Base-by-base conservation (phyloP, 768 basidiomycete species). In the Pleurotus platypus region DNA sequence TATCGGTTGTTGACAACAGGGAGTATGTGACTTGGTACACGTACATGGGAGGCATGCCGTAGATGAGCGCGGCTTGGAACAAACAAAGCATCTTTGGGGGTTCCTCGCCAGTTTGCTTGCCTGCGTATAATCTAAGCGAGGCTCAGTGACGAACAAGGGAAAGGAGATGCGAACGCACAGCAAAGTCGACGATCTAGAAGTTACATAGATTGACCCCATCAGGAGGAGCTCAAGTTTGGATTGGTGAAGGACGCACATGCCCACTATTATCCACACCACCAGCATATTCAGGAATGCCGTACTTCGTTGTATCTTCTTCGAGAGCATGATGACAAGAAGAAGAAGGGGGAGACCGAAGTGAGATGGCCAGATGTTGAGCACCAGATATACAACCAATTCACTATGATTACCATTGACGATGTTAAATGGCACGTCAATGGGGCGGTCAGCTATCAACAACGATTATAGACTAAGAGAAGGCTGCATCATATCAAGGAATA, bases 331-430 rank as follows among this genome's bases (percentile, higher is more conserved):
- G 35, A 75, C 66, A 4, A 67, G 67, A 5, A 82, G 63, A 5
- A 81, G 64, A 16, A 80, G 18, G 16, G 78, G 79, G 20, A 82
- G 72, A 4, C 78, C 78, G 54, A 80, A 66, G 61, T 80, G 78
- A 11, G 79, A 78, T 1, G 80, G 73, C 76, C 76, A 80, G 61
- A 78, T 72, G 58, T 80, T 79, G 57, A 82, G 63, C 18, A 78
- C 67, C 60, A 80, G 68, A 58, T 75, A 80, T 11, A 65, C 65
- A 4, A 77, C 60, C 18, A 80, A 67, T 56, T 78, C 69, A 20
- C 64, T 59, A 61, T 75, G 71, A 4, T 73, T 78, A 26, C 74
- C 78, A 50, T 70, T 71, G 46, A 80, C 69, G 49, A 78, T 75
- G 54, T 78, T 77, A 7, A 71, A 63, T 42, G 60, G 57, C 46